These are phyloP conservation scores for Spergularia bocconei DNA, from an alignment of 148 eudicot species.

Conservation along the genomic window DNA sequence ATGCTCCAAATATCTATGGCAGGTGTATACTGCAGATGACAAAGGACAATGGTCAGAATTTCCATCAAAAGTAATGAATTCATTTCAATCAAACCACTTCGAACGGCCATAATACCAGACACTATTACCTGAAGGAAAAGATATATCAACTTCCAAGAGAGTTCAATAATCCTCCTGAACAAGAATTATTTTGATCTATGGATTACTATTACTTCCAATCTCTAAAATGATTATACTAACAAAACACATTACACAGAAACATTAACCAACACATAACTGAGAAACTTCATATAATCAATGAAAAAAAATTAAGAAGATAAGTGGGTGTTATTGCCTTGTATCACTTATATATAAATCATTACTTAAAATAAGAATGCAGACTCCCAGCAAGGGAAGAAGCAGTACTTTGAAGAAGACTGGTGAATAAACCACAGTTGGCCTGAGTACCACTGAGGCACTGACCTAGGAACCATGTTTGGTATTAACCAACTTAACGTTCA, in stretches of 20 bases:
- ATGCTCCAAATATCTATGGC: slow-evolving; percentile 97
- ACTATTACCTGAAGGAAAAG: slow-evolving; percentile 60
- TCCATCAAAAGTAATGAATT: slow-evolving; percentile 8
- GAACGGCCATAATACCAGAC: slow-evolving; percentile 36
- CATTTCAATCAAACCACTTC: slow-evolving; percentile 26
- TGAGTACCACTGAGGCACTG: background rate
- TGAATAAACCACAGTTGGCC: background rate
- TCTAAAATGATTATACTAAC: slow-evolving; percentile 4
- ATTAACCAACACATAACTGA: background rate
- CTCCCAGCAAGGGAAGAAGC: background rate
- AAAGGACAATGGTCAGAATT: slow-evolving; percentile 17
- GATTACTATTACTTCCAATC: slow-evolving; percentile 40
- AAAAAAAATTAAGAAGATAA: background rate
- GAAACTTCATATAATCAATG: background rate
- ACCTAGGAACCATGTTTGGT: background rate
- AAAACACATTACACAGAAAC: background rate
- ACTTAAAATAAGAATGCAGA: background rate
- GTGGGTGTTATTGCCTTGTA: background rate
- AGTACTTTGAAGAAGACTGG: background rate
- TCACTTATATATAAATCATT: too few relatives aligned
- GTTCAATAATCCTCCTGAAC: slow-evolving; percentile 69
- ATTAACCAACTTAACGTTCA: background rate
- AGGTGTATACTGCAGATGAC: slow-evolving; percentile 76
- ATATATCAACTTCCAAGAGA: slow-evolving; percentile 68
- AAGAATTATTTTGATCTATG: slow-evolving; percentile 71